These are phyloP conservation scores for Fusarium fracticaudum DNA, from an alignment of 2,329 filamentous ascomycete species.

Conservation along the genomic window DNA sequence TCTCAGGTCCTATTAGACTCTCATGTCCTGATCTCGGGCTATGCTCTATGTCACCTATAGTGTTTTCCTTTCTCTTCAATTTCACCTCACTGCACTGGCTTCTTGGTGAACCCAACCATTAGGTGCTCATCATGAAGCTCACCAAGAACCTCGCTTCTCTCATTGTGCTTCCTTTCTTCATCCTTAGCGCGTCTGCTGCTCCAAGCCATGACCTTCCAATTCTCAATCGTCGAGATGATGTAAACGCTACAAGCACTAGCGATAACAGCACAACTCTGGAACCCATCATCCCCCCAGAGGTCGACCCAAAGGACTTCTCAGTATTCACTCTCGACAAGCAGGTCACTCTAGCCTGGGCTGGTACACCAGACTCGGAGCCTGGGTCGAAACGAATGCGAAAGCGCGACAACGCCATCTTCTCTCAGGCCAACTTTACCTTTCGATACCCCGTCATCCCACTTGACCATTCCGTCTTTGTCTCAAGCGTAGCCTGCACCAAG, in stretches of 20 bases:
- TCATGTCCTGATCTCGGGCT: neutral
- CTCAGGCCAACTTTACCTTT: constrained; percentile 24
- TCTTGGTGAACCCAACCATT: neutral
- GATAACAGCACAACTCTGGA: constrained; percentile 1
- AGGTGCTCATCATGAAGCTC: neutral
- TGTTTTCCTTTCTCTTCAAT: neutral
- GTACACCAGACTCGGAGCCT: neutral
- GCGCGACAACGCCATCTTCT: constrained; percentile 10
- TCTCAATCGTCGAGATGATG: neutral
- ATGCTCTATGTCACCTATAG: neutral
- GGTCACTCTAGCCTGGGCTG: constrained; percentile 18
- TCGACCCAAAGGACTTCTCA: neutral
- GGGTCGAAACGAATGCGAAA: neutral
- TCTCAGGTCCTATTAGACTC: neutral
- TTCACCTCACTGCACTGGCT: accelerated
- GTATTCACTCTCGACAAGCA: neutral
- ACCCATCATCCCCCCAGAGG: constrained; percentile 17
- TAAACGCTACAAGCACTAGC: neutral
- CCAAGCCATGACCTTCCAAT: neutral
- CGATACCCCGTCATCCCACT: constrained; percentile 13
- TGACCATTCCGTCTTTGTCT: constrained; percentile 9
- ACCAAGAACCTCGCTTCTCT: neutral
- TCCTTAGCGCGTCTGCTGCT: neutral
- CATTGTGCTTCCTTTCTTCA: neutral
- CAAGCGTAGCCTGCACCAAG: neutral